phyloP scores from a whole-genome alignment of 169 alveolate species.

The Cryptosporidium ryanae region DNA sequence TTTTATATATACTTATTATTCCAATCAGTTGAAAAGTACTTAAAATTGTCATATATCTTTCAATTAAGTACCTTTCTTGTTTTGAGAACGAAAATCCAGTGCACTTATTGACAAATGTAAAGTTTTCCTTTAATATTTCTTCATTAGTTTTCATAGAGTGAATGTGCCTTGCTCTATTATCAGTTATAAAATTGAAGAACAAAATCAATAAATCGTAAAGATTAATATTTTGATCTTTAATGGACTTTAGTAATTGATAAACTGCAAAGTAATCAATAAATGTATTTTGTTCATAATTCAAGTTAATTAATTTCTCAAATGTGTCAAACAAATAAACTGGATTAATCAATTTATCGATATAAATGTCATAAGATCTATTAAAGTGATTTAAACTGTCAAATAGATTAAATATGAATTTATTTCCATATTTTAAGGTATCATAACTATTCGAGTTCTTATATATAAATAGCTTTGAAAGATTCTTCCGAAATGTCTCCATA shows the following conservation, averaged over 20 bases:
- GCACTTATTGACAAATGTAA: neutral
- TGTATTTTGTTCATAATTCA: neutral
- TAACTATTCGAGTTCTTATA: too few species aligned
- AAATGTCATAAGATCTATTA: neutral
- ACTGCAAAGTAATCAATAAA: neutral
- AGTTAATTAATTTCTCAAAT: neutral
- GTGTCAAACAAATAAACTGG: conserved; percentile 9
- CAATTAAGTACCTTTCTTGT: conserved; percentile 7
- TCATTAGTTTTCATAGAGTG: neutral
- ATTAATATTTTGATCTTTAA: conserved; percentile 17
- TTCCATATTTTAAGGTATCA: too few species aligned
- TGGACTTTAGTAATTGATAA: conserved; percentile 3
- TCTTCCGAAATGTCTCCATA: neutral
- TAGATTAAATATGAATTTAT: too few species aligned
- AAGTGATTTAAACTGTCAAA: too few species aligned
- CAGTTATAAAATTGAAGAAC: neutral
- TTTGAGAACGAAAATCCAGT: neutral
- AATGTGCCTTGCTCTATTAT: neutral
- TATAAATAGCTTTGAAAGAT: conserved; percentile 10
- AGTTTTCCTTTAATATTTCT: neutral
- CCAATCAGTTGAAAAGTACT: conserved; percentile 56
- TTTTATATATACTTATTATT: conserved; percentile 5
- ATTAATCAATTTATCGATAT: conserved; percentile 21
- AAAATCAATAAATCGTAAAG: conserved; percentile 8
- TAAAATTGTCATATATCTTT: conserved; percentile 5